Conservation (phyloP, 73 alveolate genomes). For the Symbiodinium natans region DNA sequence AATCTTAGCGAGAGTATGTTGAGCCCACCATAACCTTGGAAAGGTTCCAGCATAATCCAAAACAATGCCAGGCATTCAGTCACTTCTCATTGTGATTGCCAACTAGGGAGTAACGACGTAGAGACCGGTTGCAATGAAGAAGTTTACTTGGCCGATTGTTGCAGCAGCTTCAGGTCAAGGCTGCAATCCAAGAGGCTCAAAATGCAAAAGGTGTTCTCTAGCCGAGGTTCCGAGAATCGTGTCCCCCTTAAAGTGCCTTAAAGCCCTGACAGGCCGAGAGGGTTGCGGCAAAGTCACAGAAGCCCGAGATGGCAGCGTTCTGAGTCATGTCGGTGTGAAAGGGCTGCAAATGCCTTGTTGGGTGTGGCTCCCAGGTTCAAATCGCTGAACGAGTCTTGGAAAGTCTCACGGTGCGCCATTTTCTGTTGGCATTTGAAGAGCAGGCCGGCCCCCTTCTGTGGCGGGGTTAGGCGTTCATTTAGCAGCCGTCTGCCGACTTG, state of each 20-base stretch:
- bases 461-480: background rate
- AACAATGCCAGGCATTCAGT: no score
- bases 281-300: constrained; percentile 31
- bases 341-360: no score
- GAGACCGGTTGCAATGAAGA: no score
- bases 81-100: no score
- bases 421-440: constrained; percentile 57
- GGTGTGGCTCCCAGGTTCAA: constrained; percentile 46
- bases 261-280: constrained; percentile 59
- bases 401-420: constrained; percentile 45
- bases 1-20: no score
- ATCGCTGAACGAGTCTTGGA: constrained; percentile 63
- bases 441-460: background rate
- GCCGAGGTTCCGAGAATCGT: no score
- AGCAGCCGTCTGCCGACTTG: background rate
- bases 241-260: no score
- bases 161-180: constrained; percentile 42
- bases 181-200: constrained; percentile 54
- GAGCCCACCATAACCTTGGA: no score
- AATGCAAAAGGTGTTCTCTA: background rate
- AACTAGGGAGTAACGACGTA: no score
- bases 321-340: background rate
- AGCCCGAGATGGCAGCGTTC: constrained; percentile 20
- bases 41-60: no score
- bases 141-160: background rate